Evolutionary conservation across 129 eudicot genomes (phyloP).

Genomic region (Arctium lappa): DNA sequence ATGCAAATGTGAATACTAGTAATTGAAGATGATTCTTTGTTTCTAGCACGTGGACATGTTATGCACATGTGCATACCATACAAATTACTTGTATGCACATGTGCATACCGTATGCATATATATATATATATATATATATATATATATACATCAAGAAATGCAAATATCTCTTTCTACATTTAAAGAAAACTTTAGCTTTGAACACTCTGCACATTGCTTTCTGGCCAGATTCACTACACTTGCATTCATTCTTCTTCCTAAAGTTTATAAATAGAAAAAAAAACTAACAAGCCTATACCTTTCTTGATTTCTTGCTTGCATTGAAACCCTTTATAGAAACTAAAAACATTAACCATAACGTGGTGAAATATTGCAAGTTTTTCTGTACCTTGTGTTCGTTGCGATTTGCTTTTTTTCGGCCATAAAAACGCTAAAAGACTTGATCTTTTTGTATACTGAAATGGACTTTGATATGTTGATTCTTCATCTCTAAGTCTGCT

Average conservation of each 20-base stretch:
- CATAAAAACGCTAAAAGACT: conserved; percentile 18
- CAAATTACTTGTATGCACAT: too few relatives aligned
- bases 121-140: not conserved
- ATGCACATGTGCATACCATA: too few relatives aligned
- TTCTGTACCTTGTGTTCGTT: conserved; percentile 24
- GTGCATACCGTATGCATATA: not conserved
- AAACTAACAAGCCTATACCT: conserved; percentile 12
- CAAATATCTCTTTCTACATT: not conserved
- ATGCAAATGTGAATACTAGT: too few relatives aligned
- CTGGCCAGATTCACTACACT: conserved; percentile 6
- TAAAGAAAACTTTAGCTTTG: not conserved
- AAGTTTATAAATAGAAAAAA: conserved; percentile 2
- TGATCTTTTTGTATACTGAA: conserved; percentile 13
- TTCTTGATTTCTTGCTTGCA: conserved; percentile 3
- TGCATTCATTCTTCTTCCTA: conserved; percentile 24
- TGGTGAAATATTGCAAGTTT: conserved; percentile 11
- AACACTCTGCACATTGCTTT: not conserved
- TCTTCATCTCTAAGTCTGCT: conserved; percentile 26
- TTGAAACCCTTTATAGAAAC: conserved; percentile 2
- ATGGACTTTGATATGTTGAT: conserved; percentile 9
- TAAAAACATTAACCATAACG: not conserved
- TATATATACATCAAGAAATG: conserved; percentile 5
- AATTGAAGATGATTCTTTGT: too few relatives aligned
- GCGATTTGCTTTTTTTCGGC: not conserved
- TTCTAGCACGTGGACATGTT: too few relatives aligned